Evolutionary conservation across 2,329 filamentous ascomycete genomes (phyloP).

Genomic region (Alternaria viburni): DNA sequence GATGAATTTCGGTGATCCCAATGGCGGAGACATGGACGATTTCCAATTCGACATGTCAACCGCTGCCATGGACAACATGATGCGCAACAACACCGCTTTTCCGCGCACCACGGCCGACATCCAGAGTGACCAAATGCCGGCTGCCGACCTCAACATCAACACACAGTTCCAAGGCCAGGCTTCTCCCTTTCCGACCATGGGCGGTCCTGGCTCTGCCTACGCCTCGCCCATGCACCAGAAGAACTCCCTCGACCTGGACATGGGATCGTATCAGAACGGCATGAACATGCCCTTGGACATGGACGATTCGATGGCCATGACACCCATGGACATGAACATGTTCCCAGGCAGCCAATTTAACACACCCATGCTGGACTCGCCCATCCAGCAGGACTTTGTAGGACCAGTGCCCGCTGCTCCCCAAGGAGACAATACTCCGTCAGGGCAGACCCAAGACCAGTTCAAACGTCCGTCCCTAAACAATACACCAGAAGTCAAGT

Average conservation of each 20-base stretch:
- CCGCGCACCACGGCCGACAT: constrained; percentile 27
- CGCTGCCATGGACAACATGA: constrained; percentile 43
- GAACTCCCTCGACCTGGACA: constrained; percentile 51
- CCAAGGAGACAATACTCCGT: constrained; percentile 32
- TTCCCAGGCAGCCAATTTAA: constrained; percentile 50
- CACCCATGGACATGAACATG: constrained; percentile 47
- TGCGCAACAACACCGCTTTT: constrained; percentile 39
- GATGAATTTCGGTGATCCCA: constrained; percentile 60
- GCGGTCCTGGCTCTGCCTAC: constrained; percentile 49
- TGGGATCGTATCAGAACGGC: constrained; percentile 51
- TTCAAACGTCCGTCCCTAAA: constrained; percentile 35
- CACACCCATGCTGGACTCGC: constrained; percentile 50
- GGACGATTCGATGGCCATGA: constrained; percentile 45
- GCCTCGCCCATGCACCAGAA: constrained; percentile 52
- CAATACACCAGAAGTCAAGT: constrained; percentile 38
- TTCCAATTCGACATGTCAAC: constrained; percentile 50
- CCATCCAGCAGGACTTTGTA: constrained; percentile 46
- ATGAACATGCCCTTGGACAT: constrained; percentile 55
- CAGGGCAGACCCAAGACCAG: constrained; percentile 36
- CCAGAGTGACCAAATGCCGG: constrained; percentile 32
- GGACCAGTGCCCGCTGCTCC: constrained; percentile 39
- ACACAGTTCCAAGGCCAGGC: constrained; percentile 48
- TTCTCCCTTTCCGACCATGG: constrained; percentile 47
- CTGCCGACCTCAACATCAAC: constrained; percentile 49
- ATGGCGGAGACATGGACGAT: constrained; percentile 37